Conservation (phyloP, 1,139 yeast genomes). For the Casaregolazyma suthepensis region DNA sequence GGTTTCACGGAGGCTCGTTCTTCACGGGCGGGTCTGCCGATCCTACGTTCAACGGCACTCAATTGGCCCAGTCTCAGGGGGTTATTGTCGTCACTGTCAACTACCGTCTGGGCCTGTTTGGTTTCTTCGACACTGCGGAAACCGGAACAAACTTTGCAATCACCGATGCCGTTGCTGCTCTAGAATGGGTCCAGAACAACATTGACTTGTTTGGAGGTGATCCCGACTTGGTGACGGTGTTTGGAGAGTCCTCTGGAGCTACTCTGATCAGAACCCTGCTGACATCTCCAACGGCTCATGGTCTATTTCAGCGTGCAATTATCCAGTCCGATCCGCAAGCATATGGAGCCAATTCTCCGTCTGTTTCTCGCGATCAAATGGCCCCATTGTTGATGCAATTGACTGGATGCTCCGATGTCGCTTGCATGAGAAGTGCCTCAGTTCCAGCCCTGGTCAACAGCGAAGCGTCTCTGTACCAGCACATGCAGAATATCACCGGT, state of each 20-base stretch:
- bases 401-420: constrained; percentile 19
- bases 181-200: constrained; percentile 35
- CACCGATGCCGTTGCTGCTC: constrained; percentile 31
- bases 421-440: constrained; percentile 21
- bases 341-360: constrained; percentile 21
- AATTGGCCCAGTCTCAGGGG: constrained; percentile 27
- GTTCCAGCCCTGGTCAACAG: constrained; percentile 18
- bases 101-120: constrained; percentile 35
- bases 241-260: constrained; percentile 38
- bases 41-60: constrained; percentile 30
- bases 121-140: constrained; percentile 28
- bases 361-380: constrained; percentile 19
- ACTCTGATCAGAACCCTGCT: constrained; percentile 27
- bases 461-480: constrained; percentile 14
- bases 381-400: constrained; percentile 13
- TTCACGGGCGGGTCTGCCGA: constrained; percentile 29
- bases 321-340: constrained; percentile 31
- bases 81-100: constrained; percentile 35
- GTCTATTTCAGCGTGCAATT: constrained; percentile 26
- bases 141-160: constrained; percentile 31
- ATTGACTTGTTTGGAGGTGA: constrained; percentile 35
- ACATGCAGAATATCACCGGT: constrained; percentile 7
- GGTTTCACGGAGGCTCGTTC: constrained; percentile 39
- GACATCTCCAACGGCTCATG: constrained; percentile 20
- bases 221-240: constrained; percentile 30